A percentile compares a stretch with the other conserved stretches of the same genome.
Evolutionary conservation across 208 protist genomes (phyloP).

Genomic region (Crithidia acanthocephali): DNA sequence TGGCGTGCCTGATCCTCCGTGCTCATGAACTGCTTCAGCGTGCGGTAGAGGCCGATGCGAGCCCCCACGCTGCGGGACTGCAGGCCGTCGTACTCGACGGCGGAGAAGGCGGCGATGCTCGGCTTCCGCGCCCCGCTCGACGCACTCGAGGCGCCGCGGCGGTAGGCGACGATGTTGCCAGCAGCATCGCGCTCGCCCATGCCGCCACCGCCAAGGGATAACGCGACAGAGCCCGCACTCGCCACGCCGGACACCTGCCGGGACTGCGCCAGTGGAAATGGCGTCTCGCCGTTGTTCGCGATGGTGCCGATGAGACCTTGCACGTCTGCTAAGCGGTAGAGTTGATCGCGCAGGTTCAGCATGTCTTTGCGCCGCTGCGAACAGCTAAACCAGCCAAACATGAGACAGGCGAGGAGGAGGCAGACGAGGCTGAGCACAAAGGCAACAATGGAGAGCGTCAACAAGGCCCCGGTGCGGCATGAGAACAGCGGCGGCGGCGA

Average conservation of each 20-base stretch:
- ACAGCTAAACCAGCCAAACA: constrained; percentile 13
- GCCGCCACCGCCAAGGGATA: background rate
- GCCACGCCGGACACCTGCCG: constrained; percentile 3
- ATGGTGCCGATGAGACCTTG: constrained; percentile 1
- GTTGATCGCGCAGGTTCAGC: constrained; percentile 17
- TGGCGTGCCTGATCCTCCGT: constrained; percentile 16
- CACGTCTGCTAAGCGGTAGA: constrained; percentile 15
- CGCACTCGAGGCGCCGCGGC: background rate
- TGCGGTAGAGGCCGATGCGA: constrained; percentile 11
- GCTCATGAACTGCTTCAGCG: constrained; percentile 19
- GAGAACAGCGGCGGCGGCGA: constrained; percentile 9
- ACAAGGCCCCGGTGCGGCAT: constrained; percentile 35
- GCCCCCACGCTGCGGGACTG: constrained; percentile 8
- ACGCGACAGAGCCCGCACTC: background rate
- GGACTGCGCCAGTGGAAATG: constrained; percentile 11
- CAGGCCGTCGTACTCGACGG: background rate
- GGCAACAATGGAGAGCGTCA: constrained; percentile 28
- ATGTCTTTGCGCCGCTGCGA: constrained; percentile 8
- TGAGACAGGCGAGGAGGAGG: constrained; percentile 2
- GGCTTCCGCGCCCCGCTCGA: background rate
- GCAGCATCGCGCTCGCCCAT: background rate
- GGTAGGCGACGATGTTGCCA: background rate
- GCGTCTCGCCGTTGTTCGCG: background rate
- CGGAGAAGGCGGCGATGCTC: background rate
- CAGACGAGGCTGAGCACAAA: constrained; percentile 26